Evolutionary conservation across 805 yeast species (phyloP).

Genomic region (Wickerhamiella brachini): DNA sequence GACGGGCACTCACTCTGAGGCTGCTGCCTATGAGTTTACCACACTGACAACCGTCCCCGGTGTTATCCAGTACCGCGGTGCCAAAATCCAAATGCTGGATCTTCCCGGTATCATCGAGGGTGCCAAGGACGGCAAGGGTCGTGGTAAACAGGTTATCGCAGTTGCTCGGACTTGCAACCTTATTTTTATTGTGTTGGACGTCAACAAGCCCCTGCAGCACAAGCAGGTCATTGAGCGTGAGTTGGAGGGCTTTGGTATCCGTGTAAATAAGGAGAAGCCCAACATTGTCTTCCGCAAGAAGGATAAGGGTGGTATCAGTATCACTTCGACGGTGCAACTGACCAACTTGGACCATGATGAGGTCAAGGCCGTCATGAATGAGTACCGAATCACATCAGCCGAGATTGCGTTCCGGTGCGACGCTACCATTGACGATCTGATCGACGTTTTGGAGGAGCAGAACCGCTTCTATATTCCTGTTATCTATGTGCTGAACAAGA

Average conservation of each 20-base stretch:
- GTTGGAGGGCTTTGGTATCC: constrained; percentile 92
- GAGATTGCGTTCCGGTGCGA: constrained; percentile 95
- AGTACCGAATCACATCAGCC: constrained; percentile 88
- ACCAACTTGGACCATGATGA: constrained; percentile 88
- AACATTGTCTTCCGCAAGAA: constrained; percentile 83
- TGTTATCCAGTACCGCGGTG: constrained; percentile 89
- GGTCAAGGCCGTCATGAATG: constrained; percentile 90
- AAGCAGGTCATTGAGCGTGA: constrained; percentile 89
- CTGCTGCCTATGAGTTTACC: constrained; percentile 95
- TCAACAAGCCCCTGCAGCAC: constrained; percentile 89
- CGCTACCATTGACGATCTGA: constrained; percentile 93
- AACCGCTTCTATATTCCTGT: constrained; percentile 93
- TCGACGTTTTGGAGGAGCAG: constrained; percentile 83
- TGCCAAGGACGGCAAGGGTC: constrained; percentile 95
- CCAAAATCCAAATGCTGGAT: constrained; percentile 96
- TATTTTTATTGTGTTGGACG: constrained; percentile 87
- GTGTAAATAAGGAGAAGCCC: constrained; percentile 85
- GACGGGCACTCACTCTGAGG: constrained; percentile 94
- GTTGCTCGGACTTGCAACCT: constrained; percentile 97
- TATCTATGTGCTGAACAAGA: constrained; percentile 84
- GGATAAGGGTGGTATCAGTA: constrained; percentile 90
- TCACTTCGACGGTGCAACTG: constrained; percentile 84
- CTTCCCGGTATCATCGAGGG: constrained; percentile 95
- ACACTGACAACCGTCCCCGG: constrained; percentile 97
- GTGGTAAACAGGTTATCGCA: constrained; percentile 97